A percentile compares a stretch with the other conserved stretches of the same genome.
phyloP scores from a whole-genome alignment of 805 yeast genomes.

The Ogataea nitratoaversa region DNA sequence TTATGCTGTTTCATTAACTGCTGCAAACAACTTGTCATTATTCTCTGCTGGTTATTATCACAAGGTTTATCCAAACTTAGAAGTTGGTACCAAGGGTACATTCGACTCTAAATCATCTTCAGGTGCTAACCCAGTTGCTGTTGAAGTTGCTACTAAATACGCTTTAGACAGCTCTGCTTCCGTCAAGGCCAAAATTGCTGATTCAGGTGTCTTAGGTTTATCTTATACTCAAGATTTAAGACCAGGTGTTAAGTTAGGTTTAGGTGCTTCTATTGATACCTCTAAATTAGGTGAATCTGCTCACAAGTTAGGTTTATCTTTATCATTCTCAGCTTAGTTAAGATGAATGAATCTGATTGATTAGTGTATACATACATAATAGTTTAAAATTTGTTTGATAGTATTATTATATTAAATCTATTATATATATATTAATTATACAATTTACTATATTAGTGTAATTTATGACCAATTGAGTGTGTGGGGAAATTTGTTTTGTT shows the following conservation, averaged over 20 bases:
- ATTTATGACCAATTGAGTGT: too few species aligned
- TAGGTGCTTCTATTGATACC: conserved; percentile 96
- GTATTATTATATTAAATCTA: too few species aligned
- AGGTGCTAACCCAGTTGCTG: conserved; percentile 73
- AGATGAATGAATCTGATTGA: too few species aligned
- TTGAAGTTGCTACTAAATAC: conserved; percentile 96
- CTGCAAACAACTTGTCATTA: conserved; percentile 80
- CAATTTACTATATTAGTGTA: too few species aligned
- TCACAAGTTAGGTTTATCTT: conserved; percentile 95
- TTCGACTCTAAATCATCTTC: conserved; percentile 80
- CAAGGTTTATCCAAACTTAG: conserved; percentile 84
- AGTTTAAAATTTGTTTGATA: too few species aligned
- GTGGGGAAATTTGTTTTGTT: too few species aligned
- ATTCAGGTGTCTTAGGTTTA: conserved; percentile 90
- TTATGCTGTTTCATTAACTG: conserved; percentile 81
- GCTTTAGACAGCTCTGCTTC: conserved; percentile 80
- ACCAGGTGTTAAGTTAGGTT: conserved; percentile 95
- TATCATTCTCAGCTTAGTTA: conserved; percentile 92
- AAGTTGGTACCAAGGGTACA: conserved; percentile 97
- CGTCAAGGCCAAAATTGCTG: conserved; percentile 95
- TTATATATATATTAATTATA: too few species aligned
- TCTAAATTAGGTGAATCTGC: conserved; percentile 93
- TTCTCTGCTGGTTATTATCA: conserved; percentile 97
- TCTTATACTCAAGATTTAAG: conserved; percentile 92
- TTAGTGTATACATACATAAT: too few species aligned